Conservation (phyloP, 495 filamentous ascomycete species). For the Glutinoglossum americanum region DNA sequence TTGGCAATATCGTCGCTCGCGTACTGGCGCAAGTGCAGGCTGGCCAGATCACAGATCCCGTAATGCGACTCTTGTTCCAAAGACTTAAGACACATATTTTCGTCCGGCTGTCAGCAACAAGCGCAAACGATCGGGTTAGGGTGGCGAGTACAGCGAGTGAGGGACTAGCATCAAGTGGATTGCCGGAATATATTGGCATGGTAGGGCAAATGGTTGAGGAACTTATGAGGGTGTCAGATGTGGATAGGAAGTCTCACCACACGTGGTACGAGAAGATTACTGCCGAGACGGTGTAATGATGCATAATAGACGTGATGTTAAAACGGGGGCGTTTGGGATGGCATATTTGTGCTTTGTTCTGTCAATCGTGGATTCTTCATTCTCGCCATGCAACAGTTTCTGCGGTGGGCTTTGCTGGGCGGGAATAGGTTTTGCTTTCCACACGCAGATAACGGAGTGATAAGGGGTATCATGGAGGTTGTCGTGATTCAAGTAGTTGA, state of each 20-base stretch:
- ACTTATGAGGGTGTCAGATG: slow-evolving; percentile 46
- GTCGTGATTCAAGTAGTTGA: not conserved
- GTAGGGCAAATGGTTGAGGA: slow-evolving; percentile 70
- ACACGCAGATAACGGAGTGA: not conserved
- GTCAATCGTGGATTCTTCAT: not conserved
- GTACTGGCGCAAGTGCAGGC: slow-evolving; percentile 23
- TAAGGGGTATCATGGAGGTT: not conserved
- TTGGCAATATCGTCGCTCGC: slow-evolving; percentile 33
- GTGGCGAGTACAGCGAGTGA: slow-evolving; percentile 69
- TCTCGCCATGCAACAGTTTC: not conserved
- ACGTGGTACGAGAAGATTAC: slow-evolving; percentile 55
- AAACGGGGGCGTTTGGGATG: not conserved
- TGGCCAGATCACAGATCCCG: slow-evolving; percentile 44
- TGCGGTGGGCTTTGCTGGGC: not conserved
- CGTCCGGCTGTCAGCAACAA: slow-evolving; percentile 50
- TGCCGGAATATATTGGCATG: slow-evolving; percentile 74
- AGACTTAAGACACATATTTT: slow-evolving; percentile 55
- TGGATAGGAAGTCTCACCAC: slow-evolving; percentile 64
- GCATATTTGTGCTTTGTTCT: not conserved
- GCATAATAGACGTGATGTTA: not conserved
- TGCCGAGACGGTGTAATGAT: not conserved
- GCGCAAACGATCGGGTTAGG: slow-evolving; percentile 57
- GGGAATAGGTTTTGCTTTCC: not conserved
- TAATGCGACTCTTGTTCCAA: slow-evolving; percentile 57
- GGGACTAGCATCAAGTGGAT: slow-evolving; percentile 52